phyloP scores from a whole-genome alignment of 2,329 filamentous ascomycete genomes.

The Penicillium sp. region DNA sequence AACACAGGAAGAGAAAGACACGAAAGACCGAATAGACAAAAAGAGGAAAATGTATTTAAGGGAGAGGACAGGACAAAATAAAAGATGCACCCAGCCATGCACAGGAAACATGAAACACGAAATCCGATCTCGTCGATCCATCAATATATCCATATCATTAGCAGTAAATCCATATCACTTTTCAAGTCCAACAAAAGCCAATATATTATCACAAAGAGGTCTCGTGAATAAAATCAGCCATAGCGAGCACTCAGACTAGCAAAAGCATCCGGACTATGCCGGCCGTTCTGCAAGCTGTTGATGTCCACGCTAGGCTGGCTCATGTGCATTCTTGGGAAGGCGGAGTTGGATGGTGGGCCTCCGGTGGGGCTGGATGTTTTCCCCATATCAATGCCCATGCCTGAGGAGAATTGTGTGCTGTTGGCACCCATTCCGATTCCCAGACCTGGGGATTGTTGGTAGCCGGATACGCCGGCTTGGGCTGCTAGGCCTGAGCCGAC shows the following conservation, averaged over 20 bases:
- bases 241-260: conserved; percentile 47
- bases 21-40: neutral
- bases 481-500: conserved; percentile 23
- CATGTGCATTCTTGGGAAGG: conserved; percentile 36
- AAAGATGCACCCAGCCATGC: conserved; percentile 13
- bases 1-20: conserved; percentile 1
- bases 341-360: conserved; percentile 16
- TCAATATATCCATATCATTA: conserved; percentile 17
- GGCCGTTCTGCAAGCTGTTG: conserved; percentile 44
- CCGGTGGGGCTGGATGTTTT: neutral
- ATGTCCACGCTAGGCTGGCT: conserved; percentile 50
- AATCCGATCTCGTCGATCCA: conserved; percentile 14
- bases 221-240: conserved; percentile 23
- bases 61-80: conserved; percentile 12
- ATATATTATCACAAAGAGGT: neutral
- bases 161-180: conserved; percentile 2
- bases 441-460: conserved; percentile 12
- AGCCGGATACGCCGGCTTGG: conserved; percentile 19
- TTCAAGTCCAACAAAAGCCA: conserved; percentile 1
- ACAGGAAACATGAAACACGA: neutral
- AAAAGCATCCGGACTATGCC: conserved; percentile 51
- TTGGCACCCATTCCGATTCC: conserved; percentile 18
- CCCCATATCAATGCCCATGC: neutral
- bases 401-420: neutral
- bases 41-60: conserved; percentile 3